Evolutionary conservation across 805 yeast species (phyloP).

Genomic region (Sugiyamaella boreocaroliniensis): DNA sequence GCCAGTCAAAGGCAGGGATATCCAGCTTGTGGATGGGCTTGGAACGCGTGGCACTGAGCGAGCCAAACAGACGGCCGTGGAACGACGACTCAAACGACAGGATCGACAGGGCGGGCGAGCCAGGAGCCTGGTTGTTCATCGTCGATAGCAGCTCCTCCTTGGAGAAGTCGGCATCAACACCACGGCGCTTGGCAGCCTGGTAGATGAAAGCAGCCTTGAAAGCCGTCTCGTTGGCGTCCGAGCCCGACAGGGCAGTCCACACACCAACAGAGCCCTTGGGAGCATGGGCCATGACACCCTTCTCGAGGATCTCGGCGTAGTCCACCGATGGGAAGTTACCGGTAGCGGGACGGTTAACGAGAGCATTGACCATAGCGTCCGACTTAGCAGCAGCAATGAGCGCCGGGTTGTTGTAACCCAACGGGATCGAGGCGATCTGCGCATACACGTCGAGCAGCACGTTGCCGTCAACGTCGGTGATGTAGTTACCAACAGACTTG

Average conservation of each 20-base stretch:
- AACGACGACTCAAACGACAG: constrained; percentile 81
- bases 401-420: constrained; percentile 82
- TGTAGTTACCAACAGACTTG: constrained; percentile 71
- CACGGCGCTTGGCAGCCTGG: constrained; percentile 61
- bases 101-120: constrained; percentile 80
- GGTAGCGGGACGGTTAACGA: constrained; percentile 77
- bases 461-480: constrained; percentile 78
- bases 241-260: constrained; percentile 79
- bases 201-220: constrained; percentile 84
- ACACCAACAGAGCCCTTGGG: constrained; percentile 70
- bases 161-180: constrained; percentile 49
- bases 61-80: constrained; percentile 93
- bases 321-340: constrained; percentile 76
- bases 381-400: constrained; percentile 61
- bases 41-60: constrained; percentile 85
- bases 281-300: constrained; percentile 63
- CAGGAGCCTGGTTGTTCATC: constrained; percentile 81
- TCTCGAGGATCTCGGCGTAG: constrained; percentile 40
- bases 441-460: constrained; percentile 66
- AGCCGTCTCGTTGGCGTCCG: constrained; percentile 85
- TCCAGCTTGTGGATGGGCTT: constrained; percentile 88
- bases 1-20: constrained; percentile 93
- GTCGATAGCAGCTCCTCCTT: constrained; percentile 62
- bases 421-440: constrained; percentile 78
- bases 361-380: constrained; percentile 62